Evolutionary conservation across 371 early-diverging fungal species (phyloP).

Genomic region (Mortierella sp.): DNA sequence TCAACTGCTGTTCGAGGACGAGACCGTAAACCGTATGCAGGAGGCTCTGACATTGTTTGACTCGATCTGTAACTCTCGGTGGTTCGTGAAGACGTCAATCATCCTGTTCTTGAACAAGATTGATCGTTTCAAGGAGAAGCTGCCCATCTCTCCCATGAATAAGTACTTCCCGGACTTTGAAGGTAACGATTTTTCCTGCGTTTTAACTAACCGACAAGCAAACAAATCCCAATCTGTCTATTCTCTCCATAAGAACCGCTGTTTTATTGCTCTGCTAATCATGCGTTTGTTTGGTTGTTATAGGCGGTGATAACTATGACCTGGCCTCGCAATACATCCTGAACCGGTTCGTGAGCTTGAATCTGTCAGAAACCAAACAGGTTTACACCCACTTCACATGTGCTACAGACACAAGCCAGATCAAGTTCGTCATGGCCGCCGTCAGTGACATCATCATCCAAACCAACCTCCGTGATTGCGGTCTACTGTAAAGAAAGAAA

Average conservation of each 20-base stretch:
- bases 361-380: slow-evolving; percentile 85
- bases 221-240: too few relatives aligned
- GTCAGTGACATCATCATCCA: slow-evolving; percentile 97
- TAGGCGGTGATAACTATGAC: slow-evolving; percentile 82
- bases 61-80: slow-evolving; percentile 94
- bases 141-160: slow-evolving; percentile 81
- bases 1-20: slow-evolving; percentile 95
- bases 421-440: slow-evolving; percentile 95
- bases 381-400: slow-evolving; percentile 96
- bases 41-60: slow-evolving; percentile 95
- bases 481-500: slow-evolving; percentile 74
- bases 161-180: slow-evolving; percentile 88
- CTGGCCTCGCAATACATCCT: slow-evolving; percentile 87
- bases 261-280: neutral
- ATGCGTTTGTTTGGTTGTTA: neutral
- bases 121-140: slow-evolving; percentile 92
- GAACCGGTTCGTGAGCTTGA: slow-evolving; percentile 84
- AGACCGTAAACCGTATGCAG: slow-evolving; percentile 95
- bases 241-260: too few relatives aligned
- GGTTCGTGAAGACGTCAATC: slow-evolving; percentile 93
- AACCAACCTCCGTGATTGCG: slow-evolving; percentile 86
- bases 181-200: slow-evolving; percentile 47
- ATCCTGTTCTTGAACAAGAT: slow-evolving; percentile 97
- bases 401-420: slow-evolving; percentile 97
- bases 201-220: too few relatives aligned